These are phyloP conservation scores for Komagataella phaffii DNA, from an alignment of 805 yeast genomes.

Conservation along the genomic window DNA sequence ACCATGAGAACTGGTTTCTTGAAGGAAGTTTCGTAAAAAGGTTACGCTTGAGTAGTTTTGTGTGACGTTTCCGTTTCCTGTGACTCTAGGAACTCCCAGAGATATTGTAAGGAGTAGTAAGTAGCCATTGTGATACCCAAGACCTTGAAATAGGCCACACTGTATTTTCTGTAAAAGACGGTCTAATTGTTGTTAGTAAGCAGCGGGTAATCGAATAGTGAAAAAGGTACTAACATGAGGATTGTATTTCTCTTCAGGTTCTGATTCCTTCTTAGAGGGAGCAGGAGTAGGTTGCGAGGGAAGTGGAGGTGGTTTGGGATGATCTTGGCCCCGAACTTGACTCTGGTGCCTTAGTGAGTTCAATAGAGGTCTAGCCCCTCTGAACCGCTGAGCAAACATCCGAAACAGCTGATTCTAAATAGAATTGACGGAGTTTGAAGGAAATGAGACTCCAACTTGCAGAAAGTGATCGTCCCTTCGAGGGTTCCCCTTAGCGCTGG, in stretches of 20 bases:
- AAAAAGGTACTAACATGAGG: background rate
- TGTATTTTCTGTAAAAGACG: conserved; percentile 32
- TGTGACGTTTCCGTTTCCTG: conserved; percentile 3
- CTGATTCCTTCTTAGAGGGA: background rate
- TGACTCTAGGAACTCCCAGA: conserved; percentile 28
- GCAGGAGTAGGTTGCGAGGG: background rate
- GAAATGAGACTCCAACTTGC: background rate
- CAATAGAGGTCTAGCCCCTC: background rate
- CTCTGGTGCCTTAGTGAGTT: background rate
- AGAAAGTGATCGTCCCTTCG: background rate
- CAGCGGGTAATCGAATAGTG: background rate
- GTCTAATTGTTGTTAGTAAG: background rate
- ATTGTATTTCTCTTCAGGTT: background rate
- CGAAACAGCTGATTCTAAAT: background rate
- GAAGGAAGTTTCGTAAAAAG: background rate
- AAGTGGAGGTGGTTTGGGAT: background rate
- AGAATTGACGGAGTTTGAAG: background rate
- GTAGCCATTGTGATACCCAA: conserved; percentile 29
- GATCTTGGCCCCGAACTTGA: background rate
- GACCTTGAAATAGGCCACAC: conserved; percentile 30
- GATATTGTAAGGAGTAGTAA: conserved; percentile 28
- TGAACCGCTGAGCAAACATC: background rate
- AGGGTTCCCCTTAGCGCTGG: background rate
- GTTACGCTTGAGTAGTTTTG: conserved; percentile 3
- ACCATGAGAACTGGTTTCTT: background rate